Conservation (phyloP, 352 stramenopile genomes). For the Pythium scleroteichum region DNA sequence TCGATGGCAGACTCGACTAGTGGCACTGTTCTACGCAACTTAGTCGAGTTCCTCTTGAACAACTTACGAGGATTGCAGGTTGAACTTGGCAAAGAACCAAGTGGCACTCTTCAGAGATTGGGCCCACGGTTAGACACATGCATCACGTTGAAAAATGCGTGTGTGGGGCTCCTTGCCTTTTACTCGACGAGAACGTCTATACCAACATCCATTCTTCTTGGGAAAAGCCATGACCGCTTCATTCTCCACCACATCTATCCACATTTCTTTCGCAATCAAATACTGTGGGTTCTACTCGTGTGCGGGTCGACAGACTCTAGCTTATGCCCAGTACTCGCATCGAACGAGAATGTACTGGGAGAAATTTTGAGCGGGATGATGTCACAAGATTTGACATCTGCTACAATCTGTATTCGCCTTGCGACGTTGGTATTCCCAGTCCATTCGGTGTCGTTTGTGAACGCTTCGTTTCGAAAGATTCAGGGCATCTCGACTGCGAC, state of each 20-base stretch:
- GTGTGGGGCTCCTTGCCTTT: constrained; percentile 67
- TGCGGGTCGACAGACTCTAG: constrained; percentile 68
- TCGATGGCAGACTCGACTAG: constrained; percentile 6
- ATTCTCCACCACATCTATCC: constrained; percentile 35
- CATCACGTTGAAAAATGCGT: constrained; percentile 61
- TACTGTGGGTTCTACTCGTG: constrained; percentile 69
- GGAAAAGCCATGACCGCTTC: background rate
- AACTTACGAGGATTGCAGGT: constrained; percentile 51
- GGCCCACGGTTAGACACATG: constrained; percentile 26
- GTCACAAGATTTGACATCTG: constrained; percentile 58
- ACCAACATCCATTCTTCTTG: background rate
- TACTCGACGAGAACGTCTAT: constrained; percentile 33
- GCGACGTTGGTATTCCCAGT: constrained; percentile 83
- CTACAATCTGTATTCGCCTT: constrained; percentile 79
- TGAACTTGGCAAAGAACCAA: constrained; percentile 20
- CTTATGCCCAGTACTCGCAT: constrained; percentile 62
- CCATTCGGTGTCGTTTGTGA: constrained; percentile 75
- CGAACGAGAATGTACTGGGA: constrained; percentile 51
- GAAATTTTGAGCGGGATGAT: constrained; percentile 68
- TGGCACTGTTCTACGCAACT: constrained; percentile 39
- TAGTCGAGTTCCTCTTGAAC: constrained; percentile 67
- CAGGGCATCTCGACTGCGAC: constrained; percentile 30
- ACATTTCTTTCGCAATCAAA: constrained; percentile 77
- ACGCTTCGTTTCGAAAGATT: constrained; percentile 29
- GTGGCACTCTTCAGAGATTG: constrained; percentile 8